Base-by-base conservation (phyloP, 345 rosid species). In the Eucalyptus pumila region DNA sequence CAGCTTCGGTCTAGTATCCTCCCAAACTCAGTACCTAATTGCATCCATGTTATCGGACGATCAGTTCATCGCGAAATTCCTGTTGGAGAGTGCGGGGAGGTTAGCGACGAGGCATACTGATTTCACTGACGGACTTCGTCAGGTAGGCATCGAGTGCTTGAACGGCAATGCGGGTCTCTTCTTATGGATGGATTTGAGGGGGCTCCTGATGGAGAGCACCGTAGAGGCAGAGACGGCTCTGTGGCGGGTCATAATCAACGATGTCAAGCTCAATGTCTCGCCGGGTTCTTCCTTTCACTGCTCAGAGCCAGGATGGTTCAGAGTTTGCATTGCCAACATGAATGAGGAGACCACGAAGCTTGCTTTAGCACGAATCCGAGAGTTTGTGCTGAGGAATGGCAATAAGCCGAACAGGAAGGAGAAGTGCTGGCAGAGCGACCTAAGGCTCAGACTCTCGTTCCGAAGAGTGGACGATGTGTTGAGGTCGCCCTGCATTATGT, bases 241-340 rank as follows among this genome's bases (percentile, higher is more conserved):
- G 4, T 98, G 99, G 99, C 87, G 80, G 5, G 93, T 93, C 89
- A 96, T 98, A 26, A 95, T 97, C 40, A 91, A 96, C n/a, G 94
- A 98, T 45, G 95, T 96, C 42, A 97, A 96, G 94, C 96, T 98
- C 30, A 98, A 97, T 51, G 97, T 98, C 23, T 97, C 99, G 19
- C 99, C 99, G 1, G 99, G 99, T 37, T 93, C 94, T 50, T 96
- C 99, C 34, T 97, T 96, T 88, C 99, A 97, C 88, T 97, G 99
- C 92, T 88, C 92, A 2, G 96, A 96, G 90, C 97, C 97, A 3
- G 99, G 99, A 8, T 98, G 99, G 99, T 98, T 97, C 90, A 91
- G 99, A 88, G 99, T 96, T 67, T 98, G 99, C 92, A 92, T 96
- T 85, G 99, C 99, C 10, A 97, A 97, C 91, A 98, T 98, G 97